Evolutionary conservation across 257 asterid genomes (phyloP), one percentile per base, ranked within the genome.

Genomic region (Datura wrightii): DNA sequence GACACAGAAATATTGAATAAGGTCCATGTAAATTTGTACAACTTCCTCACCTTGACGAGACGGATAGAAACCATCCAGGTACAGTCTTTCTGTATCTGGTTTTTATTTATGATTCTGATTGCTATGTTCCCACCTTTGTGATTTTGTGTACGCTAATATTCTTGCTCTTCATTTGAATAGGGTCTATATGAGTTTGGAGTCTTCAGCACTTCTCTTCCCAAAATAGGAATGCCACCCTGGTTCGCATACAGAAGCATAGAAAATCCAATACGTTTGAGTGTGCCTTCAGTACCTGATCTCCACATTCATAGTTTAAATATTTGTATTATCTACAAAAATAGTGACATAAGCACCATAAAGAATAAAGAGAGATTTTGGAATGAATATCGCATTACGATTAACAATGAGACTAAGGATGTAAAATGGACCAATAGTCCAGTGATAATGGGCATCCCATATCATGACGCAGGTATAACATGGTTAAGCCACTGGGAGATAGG

Each of bases 181-280:
- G 86, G 83, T 5, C 83, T 84, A 3, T 31, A 56, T 24, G 86
- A 76, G 79, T 84, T 42, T 50, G 83, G 86, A 3, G 34, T 84
- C 19, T 84, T 76, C 72, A 84, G 83, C 50, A 84, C 37, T 48
- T 84, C 60, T 31, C 62, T 76, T 34, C 83, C 76, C 10, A 80
- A 67, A 13, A 44, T 0, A 10, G 37, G 31, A 24, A 52, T 84
- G 79, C 83, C 83, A 24, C 63, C 16, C 10, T 31, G 53, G 79
- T 84, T 58, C 50, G 36, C n/a, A 42, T 15, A 84, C 7, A 59
- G 53, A 5, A 84, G 65, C 16, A 41, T 5, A 11, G 59, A 53
- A n/a, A 36, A 41, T 15, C 14, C 82, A 14, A 59, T 84, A 56
- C 11, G 34, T 9, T 54, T 83, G 48, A 34, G 11, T 44, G 58